phyloP scores from a whole-genome alignment of 768 basidiomycete species.

The Jaapia argillacea region DNA sequence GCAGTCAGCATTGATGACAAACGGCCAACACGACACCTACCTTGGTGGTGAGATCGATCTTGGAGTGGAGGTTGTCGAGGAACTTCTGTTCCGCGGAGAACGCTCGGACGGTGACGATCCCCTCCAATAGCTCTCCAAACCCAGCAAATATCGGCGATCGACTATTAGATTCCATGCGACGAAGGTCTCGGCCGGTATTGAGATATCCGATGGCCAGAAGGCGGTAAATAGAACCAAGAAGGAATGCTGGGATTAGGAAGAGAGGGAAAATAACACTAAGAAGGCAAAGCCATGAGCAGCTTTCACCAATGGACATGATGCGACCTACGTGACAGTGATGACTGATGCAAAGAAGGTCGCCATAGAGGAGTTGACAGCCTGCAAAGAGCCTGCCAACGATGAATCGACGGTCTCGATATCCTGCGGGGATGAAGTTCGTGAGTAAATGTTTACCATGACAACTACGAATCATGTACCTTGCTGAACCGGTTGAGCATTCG shows the following conservation, averaged over 20 bases:
- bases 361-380: constrained; percentile 69
- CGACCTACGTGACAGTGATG: constrained; percentile 54
- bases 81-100: constrained; percentile 79
- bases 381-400: constrained; percentile 55
- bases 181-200: constrained; percentile 73
- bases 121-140: constrained; percentile 75
- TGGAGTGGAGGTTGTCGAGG: constrained; percentile 60
- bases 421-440: constrained; percentile 16
- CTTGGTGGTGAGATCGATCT: constrained; percentile 73
- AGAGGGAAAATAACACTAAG: constrained; percentile 62
- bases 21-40: constrained; percentile 20
- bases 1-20: not conserved
- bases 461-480: constrained; percentile 29
- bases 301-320: constrained; percentile 5
- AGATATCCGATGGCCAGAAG: constrained; percentile 62
- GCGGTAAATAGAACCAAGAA: constrained; percentile 71
- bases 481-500: constrained; percentile 84
- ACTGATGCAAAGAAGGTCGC: constrained; percentile 73
- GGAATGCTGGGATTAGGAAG: constrained; percentile 68
- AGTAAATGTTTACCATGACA: constrained; percentile 1
- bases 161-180: constrained; percentile 86
- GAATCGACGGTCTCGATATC: constrained; percentile 85
- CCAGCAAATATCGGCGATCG: constrained; percentile 79
- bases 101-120: constrained; percentile 88
- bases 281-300: constrained; percentile 9